phyloP scores from a whole-genome alignment of 768 basidiomycete species.

The Favolaschia claudopus region DNA sequence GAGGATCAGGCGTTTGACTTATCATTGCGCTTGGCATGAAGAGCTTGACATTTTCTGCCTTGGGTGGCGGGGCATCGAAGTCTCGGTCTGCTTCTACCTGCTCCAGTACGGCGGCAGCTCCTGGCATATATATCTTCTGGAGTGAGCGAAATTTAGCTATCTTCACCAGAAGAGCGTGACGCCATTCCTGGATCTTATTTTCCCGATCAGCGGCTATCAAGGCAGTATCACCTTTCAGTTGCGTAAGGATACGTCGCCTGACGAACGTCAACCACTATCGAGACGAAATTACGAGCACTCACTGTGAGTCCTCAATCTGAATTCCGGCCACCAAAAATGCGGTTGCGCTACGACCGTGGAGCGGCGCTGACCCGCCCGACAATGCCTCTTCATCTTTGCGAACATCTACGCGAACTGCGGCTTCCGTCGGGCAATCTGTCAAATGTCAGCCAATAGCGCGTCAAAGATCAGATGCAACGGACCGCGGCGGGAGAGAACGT shows the following conservation, averaged over 20 bases:
- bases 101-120: not conserved
- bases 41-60: conserved; percentile 8
- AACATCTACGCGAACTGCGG: too few relatives aligned
- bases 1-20: not conserved
- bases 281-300: not conserved
- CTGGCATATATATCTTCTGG: conserved; percentile 13
- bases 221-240: not conserved
- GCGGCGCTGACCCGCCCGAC: too few relatives aligned
- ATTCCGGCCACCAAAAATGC: conserved; percentile 7
- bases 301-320: conserved; percentile 15
- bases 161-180: conserved; percentile 1
- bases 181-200: conserved; percentile 13
- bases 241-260: not conserved
- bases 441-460: too few relatives aligned
- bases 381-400: too few relatives aligned
- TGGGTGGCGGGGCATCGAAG: not conserved
- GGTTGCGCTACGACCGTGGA: not conserved
- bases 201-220: conserved; percentile 1
- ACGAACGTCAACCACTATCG: too few relatives aligned
- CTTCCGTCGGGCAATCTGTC: too few relatives aligned
- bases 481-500: too few relatives aligned
- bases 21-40: conserved; percentile 9
- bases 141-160: not conserved
- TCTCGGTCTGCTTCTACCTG: not conserved
- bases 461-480: too few relatives aligned